Evolutionary conservation across 1,139 yeast species (phyloP), one percentile per base, ranked within the genome.

Genomic region (Taphrina deformans): DNA sequence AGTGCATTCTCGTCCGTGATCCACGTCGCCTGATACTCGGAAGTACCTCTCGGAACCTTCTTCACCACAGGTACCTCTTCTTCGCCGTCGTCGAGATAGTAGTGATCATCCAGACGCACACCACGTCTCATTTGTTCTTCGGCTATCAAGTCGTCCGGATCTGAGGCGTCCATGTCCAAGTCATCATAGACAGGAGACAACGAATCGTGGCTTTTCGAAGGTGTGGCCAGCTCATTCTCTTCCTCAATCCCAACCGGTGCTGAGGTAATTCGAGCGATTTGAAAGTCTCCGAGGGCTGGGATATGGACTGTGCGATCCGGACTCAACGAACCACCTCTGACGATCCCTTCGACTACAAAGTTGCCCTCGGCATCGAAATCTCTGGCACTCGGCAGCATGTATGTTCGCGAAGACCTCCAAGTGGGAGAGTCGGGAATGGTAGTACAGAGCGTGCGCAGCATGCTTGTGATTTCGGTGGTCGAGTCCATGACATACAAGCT

Each of bases 21-120:
- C 99, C 99, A 93, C 73, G 89, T 85, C 6, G 96, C 89, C 77
- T 93, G 99, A 75, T 92, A 92, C 67, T 88, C 96, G 0, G 97
- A 91, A 56, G 96, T 87, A 24, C 98, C 98, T 72, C 83, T 83
- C 21, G 98, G 98, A 33, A 89, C 79, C 71, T 79, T 83, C 67
- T 76, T 78, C 73, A 77, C 76, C 66, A 73, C 68, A 41, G 71
- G 69, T 6, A 69, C 72, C 18, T 69, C 72, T 4, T 70, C 74
- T 24, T 73, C 75, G 18, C 74, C 79, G 12, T 76, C 79, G 70
- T 78, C 83, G 69, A 88, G 82, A 72, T 85, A 87, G 45, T 80
- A 82, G 71, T 82, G 86, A 53, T 87, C 92, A 70, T 88, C 95
- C 75, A 87, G 82, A 73, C 89, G 81, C 24, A 89, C 85, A 31